Base-by-base conservation (phyloP, 1,284 basidiomycete genomes). In the Leccinum fallax region DNA sequence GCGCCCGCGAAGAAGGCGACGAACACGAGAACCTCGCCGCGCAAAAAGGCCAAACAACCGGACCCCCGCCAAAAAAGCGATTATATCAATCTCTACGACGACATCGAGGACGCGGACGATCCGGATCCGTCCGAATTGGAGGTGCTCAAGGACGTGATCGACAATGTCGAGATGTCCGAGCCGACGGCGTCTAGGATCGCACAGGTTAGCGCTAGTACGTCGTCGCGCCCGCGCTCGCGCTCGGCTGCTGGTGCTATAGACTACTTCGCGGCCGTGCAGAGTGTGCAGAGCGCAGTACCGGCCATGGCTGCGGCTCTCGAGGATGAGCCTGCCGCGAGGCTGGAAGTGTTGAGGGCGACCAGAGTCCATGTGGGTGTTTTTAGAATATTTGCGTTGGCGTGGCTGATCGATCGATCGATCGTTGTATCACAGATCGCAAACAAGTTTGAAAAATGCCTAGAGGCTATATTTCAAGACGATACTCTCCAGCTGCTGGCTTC, bases 71-170 rank as follows among this genome's bases (percentile, higher is more conserved):
- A 32, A 4, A 4, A 15, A 8, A 2, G 32, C 1, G 8, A 10
- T 4, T 70, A 58, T n/a, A 32, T 28, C 8, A 53, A 57, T 13
- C 46, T 76, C 10, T 76, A 75, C 61, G 67, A 76, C 28, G 73
- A 75, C 24, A 71, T 76, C 38, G 69, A 77, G 13, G 70, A 74
- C n/a, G 43, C 66, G 1, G 74, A 71, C 24, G 62, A 66, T 3
- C 63, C 63, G 3, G 61, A 66, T 1, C 62, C 64, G 4, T 67
- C 62, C 10, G 74, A 71, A 43, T 49, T 58, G 4, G 70, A 73
- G 9, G 54, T 43, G 9, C 30, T 63, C 43, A 62, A n/a, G 24
- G 67, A 73, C 2, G 57, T 46, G 16, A 55, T 58, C 3, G 71
- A 71, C 15, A 30, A 19, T 26, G 24, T 32, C 0, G 57, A 61